Base-by-base conservation (phyloP, 1,139 yeast species). In the Debaryomycetaceae sp. region DNA sequence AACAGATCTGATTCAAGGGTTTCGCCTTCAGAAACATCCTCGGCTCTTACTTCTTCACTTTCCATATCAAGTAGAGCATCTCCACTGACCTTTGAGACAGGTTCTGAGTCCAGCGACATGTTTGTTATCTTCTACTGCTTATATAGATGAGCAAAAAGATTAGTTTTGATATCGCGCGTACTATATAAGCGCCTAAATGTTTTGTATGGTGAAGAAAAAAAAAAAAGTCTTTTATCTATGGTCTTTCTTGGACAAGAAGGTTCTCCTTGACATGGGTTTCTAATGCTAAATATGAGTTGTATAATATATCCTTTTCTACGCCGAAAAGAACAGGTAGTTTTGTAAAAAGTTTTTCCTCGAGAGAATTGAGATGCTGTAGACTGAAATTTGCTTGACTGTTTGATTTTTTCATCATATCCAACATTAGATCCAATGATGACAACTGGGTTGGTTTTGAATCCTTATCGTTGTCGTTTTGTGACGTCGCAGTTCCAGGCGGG, bases 301-400 rank as follows among this genome's bases (percentile, higher is more conserved):
- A 17, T 15, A 45, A 17, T 13, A 41, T 16, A 16, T 35, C 34
- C 28, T 17, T 31, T 5, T 43, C 38, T 7, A 44, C 39, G 4
- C 45, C 41, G 22, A 45, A 37, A n/a, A 31, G 18, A 8, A 19
- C 31, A 13, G 43, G 16, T 8, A 44, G 40, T 22, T 38, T 44
- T 14, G 34, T 38, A 19, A 42, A 38, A 13, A 44, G 18, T 29
- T 40, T 39, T 7, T 41, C 35, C 31, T 44, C 46, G 14, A 44
- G 36, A 6, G 24, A 17, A 8, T 22, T 19, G 6, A 44, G 17
- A 11, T 22, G 11, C 11, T 22, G 26, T 8, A 22, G 26, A 11
- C 26, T 22, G 26, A 22, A 22, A 3, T 8, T 8, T 8, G 26
- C 11, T 11, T 8, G 26, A 8, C 8, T 7, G 14, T 14, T 16